Evolutionary conservation across 2,329 filamentous ascomycete genomes (phyloP).

Genomic region (Xenosphaeropsis pyriputrescens): DNA sequence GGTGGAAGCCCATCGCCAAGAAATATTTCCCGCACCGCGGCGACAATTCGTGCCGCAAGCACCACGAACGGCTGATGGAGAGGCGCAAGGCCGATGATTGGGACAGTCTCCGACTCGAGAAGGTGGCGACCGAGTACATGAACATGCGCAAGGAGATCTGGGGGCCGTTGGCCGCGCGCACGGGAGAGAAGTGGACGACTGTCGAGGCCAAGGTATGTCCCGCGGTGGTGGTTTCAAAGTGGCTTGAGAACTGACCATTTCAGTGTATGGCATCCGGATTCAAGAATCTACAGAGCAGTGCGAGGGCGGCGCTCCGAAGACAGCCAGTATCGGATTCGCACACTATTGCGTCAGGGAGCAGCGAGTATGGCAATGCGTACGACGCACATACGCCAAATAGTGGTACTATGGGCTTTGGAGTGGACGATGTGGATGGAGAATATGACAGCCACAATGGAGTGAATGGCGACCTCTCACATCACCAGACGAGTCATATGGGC

Average conservation of each 20-base stretch:
- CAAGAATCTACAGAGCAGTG: constrained; percentile 61
- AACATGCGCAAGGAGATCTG: constrained; percentile 69
- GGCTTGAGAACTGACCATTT: too few species aligned
- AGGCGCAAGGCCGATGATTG: constrained; percentile 45
- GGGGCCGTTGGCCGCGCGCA: constrained; percentile 53
- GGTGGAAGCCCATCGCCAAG: constrained; percentile 70
- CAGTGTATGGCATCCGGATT: constrained; percentile 76
- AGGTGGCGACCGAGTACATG: constrained; percentile 67
- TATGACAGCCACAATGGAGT: constrained; percentile 6
- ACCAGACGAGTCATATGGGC: too few species aligned
- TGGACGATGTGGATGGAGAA: constrained; percentile 37
- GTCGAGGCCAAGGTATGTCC: constrained; percentile 43
- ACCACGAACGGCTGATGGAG: constrained; percentile 74
- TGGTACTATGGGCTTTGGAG: constrained; percentile 59
- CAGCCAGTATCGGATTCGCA: too few species aligned
- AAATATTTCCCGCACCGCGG: constrained; percentile 66
- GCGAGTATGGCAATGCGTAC: constrained; percentile 4
- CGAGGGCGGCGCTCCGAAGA: neutral
- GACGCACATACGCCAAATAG: constrained; percentile 13
- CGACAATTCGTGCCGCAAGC: constrained; percentile 62
- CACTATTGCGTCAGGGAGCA: neutral
- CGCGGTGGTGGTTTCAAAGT: neutral
- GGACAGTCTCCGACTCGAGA: constrained; percentile 62
- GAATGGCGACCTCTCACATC: too few species aligned
- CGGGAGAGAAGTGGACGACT: constrained; percentile 73